Evolutionary conservation across 768 basidiomycete genomes (phyloP).

Genomic region (Trametes villosa): DNA sequence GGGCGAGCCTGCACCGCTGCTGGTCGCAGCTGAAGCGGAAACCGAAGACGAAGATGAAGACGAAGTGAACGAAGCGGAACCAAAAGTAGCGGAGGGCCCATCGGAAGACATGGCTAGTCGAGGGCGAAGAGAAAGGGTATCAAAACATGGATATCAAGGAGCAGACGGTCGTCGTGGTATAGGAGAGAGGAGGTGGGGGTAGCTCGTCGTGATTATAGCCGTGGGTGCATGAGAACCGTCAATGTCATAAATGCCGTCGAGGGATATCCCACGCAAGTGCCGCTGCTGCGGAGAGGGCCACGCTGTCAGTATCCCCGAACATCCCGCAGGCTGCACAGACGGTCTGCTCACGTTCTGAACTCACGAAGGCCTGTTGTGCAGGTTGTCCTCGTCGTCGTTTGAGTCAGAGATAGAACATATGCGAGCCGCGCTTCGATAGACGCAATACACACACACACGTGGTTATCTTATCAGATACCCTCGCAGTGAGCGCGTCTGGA

Average conservation of each 20-base stretch:
- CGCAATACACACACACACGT: too few species aligned
- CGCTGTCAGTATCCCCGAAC: background rate
- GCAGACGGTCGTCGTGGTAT: constrained; percentile 10
- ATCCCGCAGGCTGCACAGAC: too few species aligned
- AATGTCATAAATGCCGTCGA: background rate
- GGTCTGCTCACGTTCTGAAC: background rate
- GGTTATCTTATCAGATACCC: background rate
- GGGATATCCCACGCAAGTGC: background rate
- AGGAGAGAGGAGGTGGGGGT: background rate
- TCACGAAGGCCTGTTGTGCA: background rate
- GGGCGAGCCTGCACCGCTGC: background rate
- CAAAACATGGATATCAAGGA: constrained; percentile 9
- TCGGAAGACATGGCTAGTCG: constrained; percentile 6
- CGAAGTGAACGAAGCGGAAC: constrained; percentile 2
- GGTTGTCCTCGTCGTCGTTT: too few species aligned
- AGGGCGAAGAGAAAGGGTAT: constrained; percentile 1
- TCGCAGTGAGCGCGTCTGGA: background rate
- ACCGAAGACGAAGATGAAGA: background rate
- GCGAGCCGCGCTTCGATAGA: too few species aligned
- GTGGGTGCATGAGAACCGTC: constrained; percentile 20
- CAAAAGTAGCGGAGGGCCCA: constrained; percentile 3
- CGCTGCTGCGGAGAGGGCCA: constrained; percentile 2
- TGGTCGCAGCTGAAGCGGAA: background rate
- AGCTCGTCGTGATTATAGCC: constrained; percentile 1
- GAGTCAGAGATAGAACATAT: too few species aligned